Evolutionary conservation across 805 yeast genomes (phyloP), one percentile per base, ranked within the genome.

Genomic region (Teunomyces kruisii): DNA sequence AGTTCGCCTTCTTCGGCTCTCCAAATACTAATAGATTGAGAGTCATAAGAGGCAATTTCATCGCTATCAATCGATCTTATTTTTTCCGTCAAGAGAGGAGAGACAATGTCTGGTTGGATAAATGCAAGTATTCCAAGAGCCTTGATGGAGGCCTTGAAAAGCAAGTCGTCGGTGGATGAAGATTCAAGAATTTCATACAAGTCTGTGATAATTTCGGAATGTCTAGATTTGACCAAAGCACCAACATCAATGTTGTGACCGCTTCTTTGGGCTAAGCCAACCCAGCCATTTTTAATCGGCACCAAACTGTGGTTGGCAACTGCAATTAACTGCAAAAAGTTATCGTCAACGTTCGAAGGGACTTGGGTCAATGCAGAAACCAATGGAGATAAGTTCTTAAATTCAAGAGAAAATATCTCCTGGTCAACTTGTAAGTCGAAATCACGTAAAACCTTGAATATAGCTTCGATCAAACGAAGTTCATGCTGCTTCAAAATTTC

Each of bases 1-100:
- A 85, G 61, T 38, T 78, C 83, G 2, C 90, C 95, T 37, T 83
- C 95, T 0, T 72, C 60, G 8, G 85, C 84, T 38, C 67, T 72
- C 85, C 88, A 88, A 29, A 94, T 86, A 10, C 66, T 63, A 14
- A 86, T 57, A 32, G 83, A 79, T 9, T 75, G 70, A 2, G 61
- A 70, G 47, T 81, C 74, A 27, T 85, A 58, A 1, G 63, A 61
- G 0, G 65, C 54, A 13, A 81, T 51, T 1, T 56, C 47, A 0
- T 62, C 49, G 10, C 59, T 53, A 15, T 67, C 62, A 24, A 87
- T 62, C 0, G 54, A 37, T 3, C 55, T 45, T 32, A 90, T 62
- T 9, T 70, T 54, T 0, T 68, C 59, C 1, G 72, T 62, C 13
- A 90, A 42, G 12, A 70, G 47, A 2, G 88, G 84, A 8, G 83